Base-by-base conservation (phyloP, 352 stramenopile genomes). In the Plasmopara halstedii region DNA sequence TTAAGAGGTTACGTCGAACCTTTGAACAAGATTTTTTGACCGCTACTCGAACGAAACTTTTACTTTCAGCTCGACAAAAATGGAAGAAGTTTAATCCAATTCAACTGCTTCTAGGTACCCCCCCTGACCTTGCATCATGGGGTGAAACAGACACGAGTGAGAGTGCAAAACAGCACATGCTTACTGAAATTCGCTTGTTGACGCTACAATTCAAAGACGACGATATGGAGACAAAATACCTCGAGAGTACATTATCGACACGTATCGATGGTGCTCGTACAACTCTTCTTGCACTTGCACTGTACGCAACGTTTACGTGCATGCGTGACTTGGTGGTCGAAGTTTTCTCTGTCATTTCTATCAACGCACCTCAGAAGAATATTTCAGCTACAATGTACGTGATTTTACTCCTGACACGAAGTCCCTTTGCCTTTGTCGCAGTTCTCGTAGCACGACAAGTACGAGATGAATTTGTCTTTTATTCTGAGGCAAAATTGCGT, bases 191-290 rank as follows among this genome's bases (percentile, higher is more conserved):
- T 32, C 63, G 78, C 10, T 27, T 65, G 10, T 44, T 74, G 36
- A 67, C 80, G 34, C 56, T 92, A 46, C 57, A 64, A 19, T 92
- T 92, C 48, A 65, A 78, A 20, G 67, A 89, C 8, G 46, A 57
- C 0, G 73, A 84, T 0, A 88, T 88, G 71, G 81, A 92, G 46
- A 58, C 70, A 40, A 86, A 74, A 37, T 92, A 83, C 22, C 57
- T 88, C 5, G 73, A 88, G 10, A 73, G 42, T 4, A 92, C 81
- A 11, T 42, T 88, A 0, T 50, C 50, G 0, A 68, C 81, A 10
- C 74, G 81, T 13, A 70, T 87, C 0, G 73, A 85, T 54, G 81
- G 75, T 7, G 74, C 78, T 2, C 73, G 70, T 19, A 71, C 58
- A 2, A 88, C 74, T 1, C 42, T 89, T 8, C 52, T 84, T 3